Evolutionary conservation across 257 asterid species (phyloP), one percentile per base, ranked within the genome.

Genomic region (Ilex aquifolium): DNA sequence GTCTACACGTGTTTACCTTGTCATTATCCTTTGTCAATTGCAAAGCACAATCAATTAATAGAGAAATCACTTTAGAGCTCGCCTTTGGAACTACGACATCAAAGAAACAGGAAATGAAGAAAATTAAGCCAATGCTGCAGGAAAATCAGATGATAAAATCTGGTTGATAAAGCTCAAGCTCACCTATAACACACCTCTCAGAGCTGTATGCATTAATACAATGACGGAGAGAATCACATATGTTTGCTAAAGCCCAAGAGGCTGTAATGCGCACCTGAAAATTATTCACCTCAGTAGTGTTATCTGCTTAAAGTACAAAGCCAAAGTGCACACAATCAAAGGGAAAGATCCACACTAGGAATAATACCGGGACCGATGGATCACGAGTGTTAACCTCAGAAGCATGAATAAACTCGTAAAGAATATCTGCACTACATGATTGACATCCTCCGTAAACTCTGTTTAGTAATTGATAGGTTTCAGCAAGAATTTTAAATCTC

Each of bases 181-280:
- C 71, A 80, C 84, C 78, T 53, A 62, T 69, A 60, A 67, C 72
- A 79, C 82, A 79, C 17, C 59, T 80, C 63, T 74, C 84, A 73
- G 77, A 74, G 62, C 66, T 77, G 61, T 74, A 77, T 71, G 70
- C 72, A 72, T 79, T 77, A 69, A 80, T 73, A 80, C 73, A 76
- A 70, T 82, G 88, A 36, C 89, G 76, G 66, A 91, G 82, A 65
- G 96, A 82, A 77, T 86, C 95, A 73, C 95, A 84, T 59, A 88
- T 86, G 71, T 91, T 91, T 17, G 98, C 98, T 62, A 88, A 76
- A 69, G 98, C 95, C 98, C 98, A 91, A 9, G 98, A 91, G 60
- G 98, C 91, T 59, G 95, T 79, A 69, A 88, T 86, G 59, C 98
- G 95, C 31, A 91, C 96, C 98, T 91, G 87, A 74, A 75, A 81